Evolutionary conservation across 345 rosid species (phyloP).

Genomic region (Melaleuca quinquenervia): DNA sequence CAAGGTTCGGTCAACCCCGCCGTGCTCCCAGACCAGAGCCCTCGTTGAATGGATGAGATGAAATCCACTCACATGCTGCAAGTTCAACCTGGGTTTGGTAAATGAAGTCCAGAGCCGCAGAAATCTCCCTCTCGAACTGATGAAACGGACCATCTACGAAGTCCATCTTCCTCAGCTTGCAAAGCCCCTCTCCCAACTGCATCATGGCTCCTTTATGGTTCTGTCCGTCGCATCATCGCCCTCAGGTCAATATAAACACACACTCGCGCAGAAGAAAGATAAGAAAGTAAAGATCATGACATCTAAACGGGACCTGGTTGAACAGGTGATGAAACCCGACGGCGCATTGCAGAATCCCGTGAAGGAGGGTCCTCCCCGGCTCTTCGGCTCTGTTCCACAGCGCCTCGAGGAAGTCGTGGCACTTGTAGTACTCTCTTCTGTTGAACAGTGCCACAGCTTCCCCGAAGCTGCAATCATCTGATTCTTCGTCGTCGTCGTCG

Average conservation of each 20-base stretch:
- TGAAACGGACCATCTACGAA: conserved; percentile 58
- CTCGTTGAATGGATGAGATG: neutral
- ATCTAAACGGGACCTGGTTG: conserved; percentile 34
- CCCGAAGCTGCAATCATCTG: conserved; percentile 22
- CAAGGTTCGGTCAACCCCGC: neutral
- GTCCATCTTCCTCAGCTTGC: conserved; percentile 81
- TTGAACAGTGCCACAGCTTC: conserved; percentile 62
- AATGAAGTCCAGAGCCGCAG: conserved; percentile 65
- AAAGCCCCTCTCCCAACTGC: conserved; percentile 85
- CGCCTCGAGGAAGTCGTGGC: conserved; percentile 76
- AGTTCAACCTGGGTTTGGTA: conserved; percentile 36
- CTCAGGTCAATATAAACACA: neutral
- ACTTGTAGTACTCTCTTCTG: conserved; percentile 56
- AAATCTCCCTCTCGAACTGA: conserved; percentile 58
- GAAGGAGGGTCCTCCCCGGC: conserved; percentile 58
- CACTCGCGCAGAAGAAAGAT: neutral
- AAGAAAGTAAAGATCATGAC: neutral
- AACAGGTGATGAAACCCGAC: conserved; percentile 88
- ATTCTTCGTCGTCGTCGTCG: conserved; percentile 3
- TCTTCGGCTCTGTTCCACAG: conserved; percentile 70
- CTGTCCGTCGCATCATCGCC: conserved; percentile 10
- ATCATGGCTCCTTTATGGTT: conserved; percentile 95
- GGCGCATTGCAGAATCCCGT: conserved; percentile 82
- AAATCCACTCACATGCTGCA: conserved; percentile 59
- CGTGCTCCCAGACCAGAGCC: neutral